A percentile compares a stretch with the other conserved stretches of the same genome.
These are phyloP conservation scores for Paramecium primaurelia DNA, from an alignment of 73 alveolate species.

Conservation along the genomic window DNA sequence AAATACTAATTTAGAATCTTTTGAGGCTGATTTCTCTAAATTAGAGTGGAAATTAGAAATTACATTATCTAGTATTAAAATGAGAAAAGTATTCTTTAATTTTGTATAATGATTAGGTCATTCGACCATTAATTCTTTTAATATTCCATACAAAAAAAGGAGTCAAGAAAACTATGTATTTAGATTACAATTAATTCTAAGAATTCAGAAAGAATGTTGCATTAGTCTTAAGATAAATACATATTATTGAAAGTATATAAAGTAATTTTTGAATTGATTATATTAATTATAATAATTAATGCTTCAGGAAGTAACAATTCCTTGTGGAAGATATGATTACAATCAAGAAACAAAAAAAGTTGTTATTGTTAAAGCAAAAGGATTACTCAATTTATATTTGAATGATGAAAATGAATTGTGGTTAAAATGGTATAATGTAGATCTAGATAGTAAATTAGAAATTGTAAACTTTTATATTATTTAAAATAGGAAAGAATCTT, in stretches of 20 bases:
- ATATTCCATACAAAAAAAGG: conserved; percentile 43
- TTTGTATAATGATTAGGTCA: neutral
- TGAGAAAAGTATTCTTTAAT: conserved; percentile 10
- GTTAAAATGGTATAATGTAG: neutral
- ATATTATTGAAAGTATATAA: conserved; percentile 20
- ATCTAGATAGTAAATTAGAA: neutral
- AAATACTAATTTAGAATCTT: neutral
- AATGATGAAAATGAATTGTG: conserved; percentile 24
- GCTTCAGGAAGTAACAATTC: neutral
- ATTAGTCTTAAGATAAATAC: neutral
- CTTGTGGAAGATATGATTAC: conserved; percentile 18
- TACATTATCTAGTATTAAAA: neutral
- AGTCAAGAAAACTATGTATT: conserved; percentile 19
- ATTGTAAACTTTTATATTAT: neutral
- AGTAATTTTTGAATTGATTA: conserved; percentile 28
- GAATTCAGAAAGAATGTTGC: conserved; percentile 50
- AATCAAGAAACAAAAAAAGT: neutral
- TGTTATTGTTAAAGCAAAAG: neutral
- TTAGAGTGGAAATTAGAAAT: conserved; percentile 41
- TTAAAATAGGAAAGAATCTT: neutral
- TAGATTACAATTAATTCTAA: neutral
- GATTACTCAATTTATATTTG: neutral
- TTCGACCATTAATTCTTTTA: conserved; percentile 32
- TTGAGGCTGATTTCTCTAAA: conserved; percentile 7
- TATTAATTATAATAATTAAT: neutral